These are phyloP conservation scores for Cryptosporidium bovis DNA, from an alignment of 169 alveolate genomes.

Conservation along the genomic window DNA sequence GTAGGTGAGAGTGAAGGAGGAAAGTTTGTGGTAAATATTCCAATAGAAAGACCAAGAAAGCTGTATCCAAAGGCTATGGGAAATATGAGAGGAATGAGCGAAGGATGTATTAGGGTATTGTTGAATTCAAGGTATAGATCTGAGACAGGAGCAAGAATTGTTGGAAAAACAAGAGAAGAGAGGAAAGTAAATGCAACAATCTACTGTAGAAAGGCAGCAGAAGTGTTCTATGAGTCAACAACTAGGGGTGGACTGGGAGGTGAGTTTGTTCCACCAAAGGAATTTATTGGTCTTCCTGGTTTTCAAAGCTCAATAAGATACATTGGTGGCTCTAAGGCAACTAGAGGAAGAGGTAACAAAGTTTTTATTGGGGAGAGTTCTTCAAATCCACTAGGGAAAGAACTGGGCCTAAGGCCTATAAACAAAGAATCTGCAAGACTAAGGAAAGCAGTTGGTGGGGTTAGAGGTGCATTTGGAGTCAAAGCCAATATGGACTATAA, in stretches of 20 bases:
- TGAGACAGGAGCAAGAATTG: conserved; percentile 32
- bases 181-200: conserved; percentile 25
- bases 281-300: conserved; percentile 32
- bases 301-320: neutral
- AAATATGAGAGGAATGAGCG: conserved; percentile 51
- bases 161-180: conserved; percentile 66
- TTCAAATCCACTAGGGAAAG: conserved; percentile 44
- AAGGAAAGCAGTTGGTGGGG: conserved; percentile 31
- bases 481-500: neutral
- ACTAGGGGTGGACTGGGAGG: conserved; percentile 11
- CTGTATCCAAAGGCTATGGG: conserved; percentile 31
- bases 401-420: conserved; percentile 26
- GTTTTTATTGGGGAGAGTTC: conserved; percentile 50
- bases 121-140: conserved; percentile 57
- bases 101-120: conserved; percentile 19
- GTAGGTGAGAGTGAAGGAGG: conserved; percentile 30
- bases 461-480: conserved; percentile 39
- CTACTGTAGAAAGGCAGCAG: conserved; percentile 67
- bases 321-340: conserved; percentile 39
- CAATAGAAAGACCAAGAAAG: conserved; percentile 52
- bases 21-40: conserved; percentile 30
- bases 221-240: conserved; percentile 29
- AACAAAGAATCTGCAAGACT: conserved; percentile 47
- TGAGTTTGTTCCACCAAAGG: conserved; percentile 36
- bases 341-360: conserved; percentile 27